Evolutionary conservation across 2,329 filamentous ascomycete species (phyloP), one percentile per base, ranked within the genome.

Genomic region (Sphaerulina populicola): DNA sequence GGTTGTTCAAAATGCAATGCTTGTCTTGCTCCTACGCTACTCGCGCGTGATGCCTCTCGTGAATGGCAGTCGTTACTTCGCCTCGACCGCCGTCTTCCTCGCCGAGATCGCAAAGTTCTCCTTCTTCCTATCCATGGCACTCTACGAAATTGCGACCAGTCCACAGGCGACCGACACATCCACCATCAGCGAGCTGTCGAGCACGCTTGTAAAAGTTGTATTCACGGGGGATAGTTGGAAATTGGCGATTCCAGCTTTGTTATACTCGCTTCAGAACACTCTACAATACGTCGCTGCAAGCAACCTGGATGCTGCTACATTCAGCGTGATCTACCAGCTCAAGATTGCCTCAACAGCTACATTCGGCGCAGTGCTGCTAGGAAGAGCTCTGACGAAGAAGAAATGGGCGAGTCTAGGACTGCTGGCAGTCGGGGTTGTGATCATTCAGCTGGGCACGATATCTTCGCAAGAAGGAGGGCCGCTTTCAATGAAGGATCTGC

Each of bases 161-260:
- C 85, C 88, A 5, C 81, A 88, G 6, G 86, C 86, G 30, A 86
- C 88, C 1, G 85, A 85, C 15, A 88, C 87, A 0, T 81, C 87
- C 1, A 64, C 64, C 21, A 58, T 61, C 4, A 51, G 59, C 45
- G 60, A 60, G 31, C 76, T 96, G 14, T 87, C 94, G 64, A 79
- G 83, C 62, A 84, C 88, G 63, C 80, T 97, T 21, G 86, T 83
- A 64, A 82, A 80, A 61, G 81, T 83, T 29, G 85, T 96, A 12
- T 94, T 97, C 66, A 84, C 85, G 0, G 84, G 85, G 8, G 93
- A 97, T 66, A 89, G 89, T 60, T 97, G 91, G 91, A 95, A 95
- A 69, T 73, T 98, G 57, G 88, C 88, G 7, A 82, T 97, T 38
- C 93, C 91, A 0, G 93, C 91, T 3, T 77, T 82, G 4, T 75